phyloP scores from a whole-genome alignment of 2,329 filamentous ascomycete genomes.

The Scytalidium sp. region DNA sequence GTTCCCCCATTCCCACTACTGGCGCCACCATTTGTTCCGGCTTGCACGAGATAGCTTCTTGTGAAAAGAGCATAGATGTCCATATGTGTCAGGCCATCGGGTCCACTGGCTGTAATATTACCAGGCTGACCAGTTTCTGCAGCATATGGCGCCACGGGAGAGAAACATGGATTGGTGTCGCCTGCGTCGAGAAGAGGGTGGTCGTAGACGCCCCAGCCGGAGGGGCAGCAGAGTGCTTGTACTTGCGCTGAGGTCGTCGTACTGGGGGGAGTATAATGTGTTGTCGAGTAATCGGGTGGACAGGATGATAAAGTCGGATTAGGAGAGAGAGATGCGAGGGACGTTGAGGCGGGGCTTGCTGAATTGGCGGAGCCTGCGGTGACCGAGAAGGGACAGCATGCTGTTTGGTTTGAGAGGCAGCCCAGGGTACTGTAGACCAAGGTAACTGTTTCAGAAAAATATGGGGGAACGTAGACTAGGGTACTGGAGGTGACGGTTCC shows the following conservation, averaged over 20 bases:
- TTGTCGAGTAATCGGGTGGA: too few relatives aligned
- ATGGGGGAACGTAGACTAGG: too few relatives aligned
- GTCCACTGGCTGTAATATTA: background rate
- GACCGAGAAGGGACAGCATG: too few relatives aligned
- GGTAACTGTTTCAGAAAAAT: too few relatives aligned
- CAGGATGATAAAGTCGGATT: too few relatives aligned
- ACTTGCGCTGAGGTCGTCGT: background rate
- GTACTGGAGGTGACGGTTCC: too few relatives aligned
- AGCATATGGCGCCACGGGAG: background rate
- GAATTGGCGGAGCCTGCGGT: too few relatives aligned
- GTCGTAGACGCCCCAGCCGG: background rate
- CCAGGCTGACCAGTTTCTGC: background rate
- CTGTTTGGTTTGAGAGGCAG: too few relatives aligned
- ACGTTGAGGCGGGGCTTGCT: too few relatives aligned
- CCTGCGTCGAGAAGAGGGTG: background rate
- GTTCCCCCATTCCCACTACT: background rate
- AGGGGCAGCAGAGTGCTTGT: background rate
- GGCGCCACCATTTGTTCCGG: background rate
- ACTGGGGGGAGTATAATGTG: too few relatives aligned
- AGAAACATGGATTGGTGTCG: background rate
- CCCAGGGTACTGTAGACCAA: too few relatives aligned
- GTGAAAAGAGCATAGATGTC: background rate
- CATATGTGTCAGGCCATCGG: background rate
- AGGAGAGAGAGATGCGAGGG: too few relatives aligned
- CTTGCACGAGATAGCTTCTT: background rate